A percentile compares a stretch with the other conserved stretches of the same genome.
Evolutionary conservation across 768 basidiomycete species (phyloP).

Genomic region (Trametopsis cervina): DNA sequence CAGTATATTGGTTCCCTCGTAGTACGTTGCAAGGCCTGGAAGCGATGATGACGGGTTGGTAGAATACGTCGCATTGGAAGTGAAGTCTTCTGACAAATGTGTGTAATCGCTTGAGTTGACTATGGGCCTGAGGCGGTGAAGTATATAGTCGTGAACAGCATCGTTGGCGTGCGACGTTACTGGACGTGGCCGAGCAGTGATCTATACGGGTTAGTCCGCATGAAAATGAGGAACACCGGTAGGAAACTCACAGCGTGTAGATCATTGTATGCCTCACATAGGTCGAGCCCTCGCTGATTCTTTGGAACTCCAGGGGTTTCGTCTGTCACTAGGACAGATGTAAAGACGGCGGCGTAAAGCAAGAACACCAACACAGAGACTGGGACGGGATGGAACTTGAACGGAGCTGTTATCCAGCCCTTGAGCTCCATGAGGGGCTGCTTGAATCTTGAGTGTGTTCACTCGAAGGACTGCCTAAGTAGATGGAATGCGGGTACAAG

Average conservation of each 20-base stretch:
- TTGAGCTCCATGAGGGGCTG: conserved; percentile 2
- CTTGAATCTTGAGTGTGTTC: not conserved
- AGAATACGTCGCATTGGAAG: conserved; percentile 41
- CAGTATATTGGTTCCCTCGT: conserved; percentile 62
- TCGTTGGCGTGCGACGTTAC: conserved; percentile 78
- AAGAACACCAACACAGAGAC: conserved; percentile 40
- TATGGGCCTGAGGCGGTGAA: conserved; percentile 44
- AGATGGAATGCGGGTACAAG: no score
- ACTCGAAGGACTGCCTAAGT: not conserved
- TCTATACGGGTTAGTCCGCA: conserved; percentile 34
- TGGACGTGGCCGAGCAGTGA: conserved; percentile 66
- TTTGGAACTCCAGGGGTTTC: conserved; percentile 37
- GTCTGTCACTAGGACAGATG: conserved; percentile 41
- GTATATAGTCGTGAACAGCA: conserved; percentile 51
- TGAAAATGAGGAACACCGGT: not conserved
- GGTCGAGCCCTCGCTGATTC: conserved; percentile 32
- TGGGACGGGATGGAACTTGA: conserved; percentile 33
- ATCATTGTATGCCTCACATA: conserved; percentile 52
- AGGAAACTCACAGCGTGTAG: conserved; percentile 42
- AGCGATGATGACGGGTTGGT: not conserved
- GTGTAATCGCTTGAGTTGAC: conserved; percentile 38
- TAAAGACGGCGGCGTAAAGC: conserved; percentile 43
- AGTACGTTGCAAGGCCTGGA: conserved; percentile 33
- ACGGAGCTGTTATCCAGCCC: conserved; percentile 10
- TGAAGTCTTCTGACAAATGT: conserved; percentile 43